A percentile compares a stretch with the other conserved stretches of the same genome.
phyloP scores from a whole-genome alignment of 2,329 filamentous ascomycete species.

The Colletotrichum somersetense region DNA sequence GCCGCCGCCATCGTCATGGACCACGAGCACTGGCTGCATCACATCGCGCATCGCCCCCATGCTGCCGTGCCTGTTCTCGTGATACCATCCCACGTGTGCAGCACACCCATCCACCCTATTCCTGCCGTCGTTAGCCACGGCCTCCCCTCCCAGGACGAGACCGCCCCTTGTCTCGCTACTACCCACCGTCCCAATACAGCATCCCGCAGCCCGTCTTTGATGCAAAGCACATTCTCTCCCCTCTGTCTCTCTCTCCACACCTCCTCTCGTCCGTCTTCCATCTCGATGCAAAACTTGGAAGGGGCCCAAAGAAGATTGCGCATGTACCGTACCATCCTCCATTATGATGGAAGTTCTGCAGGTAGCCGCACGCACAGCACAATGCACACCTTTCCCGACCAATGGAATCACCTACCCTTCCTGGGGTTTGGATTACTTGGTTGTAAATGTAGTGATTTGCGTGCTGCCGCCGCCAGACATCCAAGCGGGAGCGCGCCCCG shows the following conservation, averaged over 20 bases:
- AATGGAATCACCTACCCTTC: not conserved
- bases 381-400: not conserved
- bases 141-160: not conserved
- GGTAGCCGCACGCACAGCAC: not conserved
- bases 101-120: constrained; percentile 25
- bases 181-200: constrained; percentile 12
- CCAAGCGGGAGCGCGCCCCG: not conserved
- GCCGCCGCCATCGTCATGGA: not conserved
- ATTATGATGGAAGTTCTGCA: not conserved
- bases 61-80: constrained; percentile 12
- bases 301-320: not conserved
- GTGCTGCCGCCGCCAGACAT: not conserved
- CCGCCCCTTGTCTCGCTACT: constrained; percentile 3
- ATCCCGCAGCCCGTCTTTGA: not conserved
- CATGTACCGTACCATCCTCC: not conserved
- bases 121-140: not conserved
- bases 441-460: not conserved
- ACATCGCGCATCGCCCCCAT: not conserved
- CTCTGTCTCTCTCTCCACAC: no score
- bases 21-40: not conserved
- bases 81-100: constrained; percentile 33
- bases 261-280: not conserved
- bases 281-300: not conserved
- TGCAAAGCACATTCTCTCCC: not conserved
- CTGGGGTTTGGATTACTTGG: no score